Evolutionary conservation across 345 rosid species (phyloP).

Genomic region (Ceriops decandra): DNA sequence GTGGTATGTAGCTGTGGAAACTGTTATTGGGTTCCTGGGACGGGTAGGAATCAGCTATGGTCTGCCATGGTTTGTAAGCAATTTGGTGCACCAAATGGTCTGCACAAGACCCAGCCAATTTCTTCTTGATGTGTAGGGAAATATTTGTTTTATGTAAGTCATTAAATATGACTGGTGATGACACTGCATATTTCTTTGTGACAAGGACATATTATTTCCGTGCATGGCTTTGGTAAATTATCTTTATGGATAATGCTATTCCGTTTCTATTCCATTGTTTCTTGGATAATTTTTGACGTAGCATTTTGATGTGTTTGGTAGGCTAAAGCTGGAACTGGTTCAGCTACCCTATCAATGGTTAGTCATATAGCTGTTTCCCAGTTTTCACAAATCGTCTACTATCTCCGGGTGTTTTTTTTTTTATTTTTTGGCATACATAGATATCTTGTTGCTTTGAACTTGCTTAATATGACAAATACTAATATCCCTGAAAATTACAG

Average conservation of each 20-base stretch:
- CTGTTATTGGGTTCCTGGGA: too few species aligned
- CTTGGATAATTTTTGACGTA: background rate
- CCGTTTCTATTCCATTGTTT: background rate
- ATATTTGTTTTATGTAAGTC: background rate
- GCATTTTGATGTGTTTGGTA: conserved; percentile 27
- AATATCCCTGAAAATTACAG: conserved; percentile 33
- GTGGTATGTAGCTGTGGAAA: too few species aligned
- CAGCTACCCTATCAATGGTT: conserved; percentile 97
- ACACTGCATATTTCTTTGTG: background rate
- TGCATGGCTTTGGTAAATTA: background rate
- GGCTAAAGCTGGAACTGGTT: conserved; percentile 99
- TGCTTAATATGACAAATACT: background rate
- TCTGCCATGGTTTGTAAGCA: too few species aligned
- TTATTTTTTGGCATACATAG: too few species aligned
- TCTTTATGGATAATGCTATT: background rate
- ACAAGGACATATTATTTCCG: background rate
- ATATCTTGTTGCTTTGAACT: background rate
- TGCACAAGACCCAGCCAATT: too few species aligned
- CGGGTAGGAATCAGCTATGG: too few species aligned
- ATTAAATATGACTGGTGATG: background rate
- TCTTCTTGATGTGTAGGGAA: too few species aligned
- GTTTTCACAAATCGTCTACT: background rate
- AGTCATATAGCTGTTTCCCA: conserved; percentile 9
- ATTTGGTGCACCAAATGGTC: too few species aligned
- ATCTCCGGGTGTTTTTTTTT: background rate